Evolutionary conservation across 2,329 filamentous ascomycete genomes (phyloP).

Genomic region (Trichoderma sp.): DNA sequence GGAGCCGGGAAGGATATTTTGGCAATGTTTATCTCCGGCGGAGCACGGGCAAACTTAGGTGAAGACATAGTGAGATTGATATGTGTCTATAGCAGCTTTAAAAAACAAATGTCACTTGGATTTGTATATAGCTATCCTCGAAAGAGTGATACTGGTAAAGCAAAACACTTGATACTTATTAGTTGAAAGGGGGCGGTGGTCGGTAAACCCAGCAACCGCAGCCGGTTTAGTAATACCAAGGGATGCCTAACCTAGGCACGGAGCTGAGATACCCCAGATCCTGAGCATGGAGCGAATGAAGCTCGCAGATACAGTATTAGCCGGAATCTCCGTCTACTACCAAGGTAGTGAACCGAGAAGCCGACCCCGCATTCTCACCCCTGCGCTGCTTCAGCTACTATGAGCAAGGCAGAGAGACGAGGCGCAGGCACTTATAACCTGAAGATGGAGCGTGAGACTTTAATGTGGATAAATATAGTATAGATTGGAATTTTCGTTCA

Average conservation of each 20-base stretch:
- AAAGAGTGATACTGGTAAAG: neutral
- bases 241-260: neutral
- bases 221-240: neutral
- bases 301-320: neutral
- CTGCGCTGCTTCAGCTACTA: neutral
- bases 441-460: neutral
- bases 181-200: neutral
- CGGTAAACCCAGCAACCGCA: neutral
- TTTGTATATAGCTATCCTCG: neutral
- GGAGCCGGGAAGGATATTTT: conserved; percentile 5
- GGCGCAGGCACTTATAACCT: neutral
- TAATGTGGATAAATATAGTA: neutral
- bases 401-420: neutral
- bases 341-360: neutral
- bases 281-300: neutral
- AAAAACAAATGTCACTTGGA: neutral
- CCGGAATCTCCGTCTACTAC: neutral
- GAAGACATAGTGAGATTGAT: neutral
- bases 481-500: neutral
- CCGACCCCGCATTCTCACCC: neutral
- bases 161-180: neutral
- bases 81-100: neutral
- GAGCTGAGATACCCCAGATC: neutral
- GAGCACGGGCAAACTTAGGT: neutral
- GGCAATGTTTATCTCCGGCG: neutral